These are phyloP conservation scores for Capsicum baccatum DNA, from an alignment of 257 asterid genomes.

Conservation along the genomic window DNA sequence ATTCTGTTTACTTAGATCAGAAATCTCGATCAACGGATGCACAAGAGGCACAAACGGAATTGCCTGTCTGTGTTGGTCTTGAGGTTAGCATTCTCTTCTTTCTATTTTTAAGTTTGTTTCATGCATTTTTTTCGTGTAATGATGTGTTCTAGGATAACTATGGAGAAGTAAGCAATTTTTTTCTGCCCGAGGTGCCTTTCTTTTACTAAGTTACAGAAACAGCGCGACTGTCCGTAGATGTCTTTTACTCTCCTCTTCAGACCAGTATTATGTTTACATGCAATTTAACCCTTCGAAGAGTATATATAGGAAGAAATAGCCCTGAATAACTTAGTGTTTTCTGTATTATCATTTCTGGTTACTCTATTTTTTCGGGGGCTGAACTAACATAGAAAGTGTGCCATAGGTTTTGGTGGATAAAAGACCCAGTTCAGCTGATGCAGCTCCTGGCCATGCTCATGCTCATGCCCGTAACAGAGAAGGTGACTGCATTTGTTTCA, in stretches of 20 bases:
- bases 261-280: not conserved
- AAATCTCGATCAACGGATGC: conserved; percentile 50
- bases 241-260: not conserved
- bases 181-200: not conserved
- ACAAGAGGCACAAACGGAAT: conserved; percentile 54
- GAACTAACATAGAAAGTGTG: conserved; percentile 29
- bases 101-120: conserved; percentile 20
- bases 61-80: conserved; percentile 86
- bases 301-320: not conserved
- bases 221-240: not conserved
- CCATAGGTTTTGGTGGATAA: conserved; percentile 77
- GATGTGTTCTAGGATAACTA: not conserved
- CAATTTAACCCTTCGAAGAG: not conserved
- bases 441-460: conserved; percentile 42
- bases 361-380: conserved; percentile 23
- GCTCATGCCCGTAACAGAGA: conserved; percentile 56
- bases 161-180: conserved; percentile 13
- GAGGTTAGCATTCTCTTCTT: conserved; percentile 63
- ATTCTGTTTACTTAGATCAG: conserved; percentile 68
- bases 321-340: not conserved
- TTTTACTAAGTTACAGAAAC: not conserved
- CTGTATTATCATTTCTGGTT: conserved; percentile 27
- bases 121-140: conserved; percentile 21
- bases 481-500: conserved; percentile 47
- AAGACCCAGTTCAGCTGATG: conserved; percentile 43